Evolutionary conservation across 2,329 filamentous ascomycete species (phyloP), one percentile per base, ranked within the genome.

Genomic region (Apiospora koreana): DNA sequence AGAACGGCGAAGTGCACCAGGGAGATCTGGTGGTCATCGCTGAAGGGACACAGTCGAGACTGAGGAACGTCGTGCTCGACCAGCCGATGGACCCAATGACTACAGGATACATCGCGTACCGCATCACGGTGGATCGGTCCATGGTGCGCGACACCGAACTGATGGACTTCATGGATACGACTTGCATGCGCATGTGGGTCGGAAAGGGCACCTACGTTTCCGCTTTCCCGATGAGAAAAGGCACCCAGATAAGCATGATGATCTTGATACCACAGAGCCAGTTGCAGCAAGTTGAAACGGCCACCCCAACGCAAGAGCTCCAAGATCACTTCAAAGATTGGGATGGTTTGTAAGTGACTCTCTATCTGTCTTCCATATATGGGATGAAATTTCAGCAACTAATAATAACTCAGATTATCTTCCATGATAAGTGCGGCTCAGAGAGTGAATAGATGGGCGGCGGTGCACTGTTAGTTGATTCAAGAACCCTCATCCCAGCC

Each of bases 1-100:
- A 67, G 35, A 41, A n/a, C 28, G 48, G 50, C 16, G 38, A 65
- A 3, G 23, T 2, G 18, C 38, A 64, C 0, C 7, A 10, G 3
- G 69, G 69, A 3, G 65, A 70, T n/a, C 25, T 70, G 3, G 28
- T 68, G 0, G 65, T 68, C 9, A 10, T 68, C 18, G 69, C 69
- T 2, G 65, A 68, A 14, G 69, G 69, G 2, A 45, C 64, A 10
- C 4, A 18, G 21, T 66, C 64, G 1, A 25, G 5, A 23, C 12
- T 45, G n/a, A 66, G 64, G n/a, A 31, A 18, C 8, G 1, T 14
- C 23, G 1, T 66, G 21, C 38, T 43, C 2, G 38, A 45, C 38
- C 2, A 4, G 1, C 7, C 38, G 0, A 14, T 66, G 10, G 12
- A 45, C 5, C 38, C 64, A 1, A 14, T 9, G 2, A 41, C 38